Evolutionary conservation across 192 early-diverging fungal genomes (phyloP).

Genomic region (Gaertneriomyces sp.): DNA sequence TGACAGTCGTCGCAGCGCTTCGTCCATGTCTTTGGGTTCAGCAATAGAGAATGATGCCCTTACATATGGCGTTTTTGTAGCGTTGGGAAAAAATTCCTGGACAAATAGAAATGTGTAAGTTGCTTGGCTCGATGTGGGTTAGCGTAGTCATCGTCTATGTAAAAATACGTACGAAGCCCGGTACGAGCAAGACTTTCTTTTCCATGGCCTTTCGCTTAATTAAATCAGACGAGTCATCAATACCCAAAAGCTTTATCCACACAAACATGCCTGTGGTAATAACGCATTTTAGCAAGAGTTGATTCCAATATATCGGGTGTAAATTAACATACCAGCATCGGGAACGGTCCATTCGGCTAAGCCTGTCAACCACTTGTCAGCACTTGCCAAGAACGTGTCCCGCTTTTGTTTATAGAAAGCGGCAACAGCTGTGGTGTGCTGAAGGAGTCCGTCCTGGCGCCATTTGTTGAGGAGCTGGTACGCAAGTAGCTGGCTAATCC

Average conservation of each 20-base stretch:
- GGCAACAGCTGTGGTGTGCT: conserved; percentile 66
- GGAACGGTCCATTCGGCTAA: conserved; percentile 49
- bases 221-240: conserved; percentile 41
- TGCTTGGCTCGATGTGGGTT: not conserved
- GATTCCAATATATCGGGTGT: too few species aligned
- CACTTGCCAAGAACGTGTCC: conserved; percentile 62
- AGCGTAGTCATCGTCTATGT: not conserved
- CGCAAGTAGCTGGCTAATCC: conserved; percentile 74
- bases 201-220: conserved; percentile 50
- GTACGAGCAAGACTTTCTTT: conserved; percentile 55
- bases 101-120: not conserved
- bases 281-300: conserved; percentile 41
- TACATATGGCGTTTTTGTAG: conserved; percentile 44
- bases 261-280: conserved; percentile 81
- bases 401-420: conserved; percentile 70
- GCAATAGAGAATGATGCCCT: conserved; percentile 48
- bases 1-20: conserved; percentile 38
- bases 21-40: conserved; percentile 44
- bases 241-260: conserved; percentile 62
- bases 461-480: conserved; percentile 70
- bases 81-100: conserved; percentile 53
- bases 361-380: conserved; percentile 57
- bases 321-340: conserved; percentile 36
- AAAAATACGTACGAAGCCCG: conserved; percentile 41
- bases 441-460: conserved; percentile 76